These are phyloP conservation scores for Apiotrichum veenhuisii DNA, from an alignment of 1,284 basidiomycete genomes.

Conservation along the genomic window DNA sequence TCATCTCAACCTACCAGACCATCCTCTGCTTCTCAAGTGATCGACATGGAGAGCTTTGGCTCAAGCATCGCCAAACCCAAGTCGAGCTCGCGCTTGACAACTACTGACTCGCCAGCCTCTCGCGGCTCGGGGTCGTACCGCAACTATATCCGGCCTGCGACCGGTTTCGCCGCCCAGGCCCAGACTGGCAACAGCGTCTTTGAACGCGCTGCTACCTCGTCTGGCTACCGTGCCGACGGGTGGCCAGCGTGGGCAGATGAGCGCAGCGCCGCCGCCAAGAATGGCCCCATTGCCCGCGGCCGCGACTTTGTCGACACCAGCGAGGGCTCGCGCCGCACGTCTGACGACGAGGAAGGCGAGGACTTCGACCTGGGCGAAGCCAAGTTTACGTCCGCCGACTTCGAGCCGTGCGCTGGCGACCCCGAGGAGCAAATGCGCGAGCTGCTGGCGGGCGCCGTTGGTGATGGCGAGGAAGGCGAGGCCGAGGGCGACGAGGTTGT, in stretches of 20 bases:
- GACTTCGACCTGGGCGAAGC: conserved; percentile 37
- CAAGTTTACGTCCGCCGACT: conserved; percentile 36
- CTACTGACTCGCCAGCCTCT: neutral
- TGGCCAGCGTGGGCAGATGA: conserved; percentile 28
- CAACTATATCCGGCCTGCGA: conserved; percentile 40
- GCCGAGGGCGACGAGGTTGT: conserved; percentile 62
- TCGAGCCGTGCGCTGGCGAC: conserved; percentile 45
- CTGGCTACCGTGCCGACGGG: conserved; percentile 15
- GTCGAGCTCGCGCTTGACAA: neutral
- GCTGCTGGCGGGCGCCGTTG: conserved; percentile 50
- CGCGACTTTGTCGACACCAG: neutral
- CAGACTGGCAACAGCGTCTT: conserved; percentile 2
- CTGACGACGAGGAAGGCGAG: conserved; percentile 30
- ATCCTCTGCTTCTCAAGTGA: neutral
- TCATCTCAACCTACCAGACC: neutral
- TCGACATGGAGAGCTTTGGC: conserved; percentile 5
- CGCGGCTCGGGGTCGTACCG: neutral
- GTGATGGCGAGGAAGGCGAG: conserved; percentile 42
- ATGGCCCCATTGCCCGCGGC: neutral
- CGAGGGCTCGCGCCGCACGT: neutral
- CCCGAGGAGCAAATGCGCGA: conserved; percentile 56
- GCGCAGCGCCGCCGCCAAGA: neutral
- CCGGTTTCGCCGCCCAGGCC: conserved; percentile 17
- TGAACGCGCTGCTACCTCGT: conserved; percentile 8
- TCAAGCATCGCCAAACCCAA: conserved; percentile 14